phyloP scores from a whole-genome alignment of 2,329 filamentous ascomycete species.

The Penicillium freii region DNA sequence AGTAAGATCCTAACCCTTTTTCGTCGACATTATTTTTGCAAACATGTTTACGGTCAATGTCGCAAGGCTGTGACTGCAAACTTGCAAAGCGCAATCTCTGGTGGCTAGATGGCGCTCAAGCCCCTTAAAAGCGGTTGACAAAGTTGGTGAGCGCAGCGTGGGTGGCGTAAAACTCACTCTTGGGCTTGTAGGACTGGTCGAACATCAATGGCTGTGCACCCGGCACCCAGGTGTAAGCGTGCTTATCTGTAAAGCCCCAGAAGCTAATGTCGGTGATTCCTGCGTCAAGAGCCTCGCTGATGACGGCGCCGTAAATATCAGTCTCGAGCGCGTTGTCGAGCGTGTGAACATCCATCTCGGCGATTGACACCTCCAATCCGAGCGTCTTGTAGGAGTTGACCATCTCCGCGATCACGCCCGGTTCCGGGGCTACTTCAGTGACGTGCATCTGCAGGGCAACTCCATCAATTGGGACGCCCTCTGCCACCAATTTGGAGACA shows the following conservation, averaged over 20 bases:
- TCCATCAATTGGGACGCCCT: neutral
- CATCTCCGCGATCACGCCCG: neutral
- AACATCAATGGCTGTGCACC: constrained; percentile 19
- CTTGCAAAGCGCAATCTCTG: neutral
- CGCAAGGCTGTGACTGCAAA: too few relatives aligned
- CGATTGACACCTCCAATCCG: neutral
- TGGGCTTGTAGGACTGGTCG: constrained; percentile 13
- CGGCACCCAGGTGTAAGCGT: constrained; percentile 12
- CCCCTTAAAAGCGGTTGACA: neutral
- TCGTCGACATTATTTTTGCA: too few relatives aligned
- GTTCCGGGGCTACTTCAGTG: neutral
- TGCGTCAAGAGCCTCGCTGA: constrained; percentile 8
- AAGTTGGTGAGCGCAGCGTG: constrained; percentile 4
- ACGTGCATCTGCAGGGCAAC: neutral
- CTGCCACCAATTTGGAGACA: neutral
- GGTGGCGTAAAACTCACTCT: constrained; percentile 8
- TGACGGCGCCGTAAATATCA: neutral
- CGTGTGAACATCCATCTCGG: neutral
- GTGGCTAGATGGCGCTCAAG: neutral
- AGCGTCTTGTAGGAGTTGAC: neutral
- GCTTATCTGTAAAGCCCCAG: constrained; percentile 18
- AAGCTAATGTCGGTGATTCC: constrained; percentile 12
- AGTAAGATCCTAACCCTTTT: too few relatives aligned
- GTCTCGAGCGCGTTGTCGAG: neutral
- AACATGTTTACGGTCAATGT: too few relatives aligned